These are phyloP conservation scores for Amphirosellinia nigrospora DNA, from an alignment of 495 filamentous ascomycete genomes.

Conservation along the genomic window DNA sequence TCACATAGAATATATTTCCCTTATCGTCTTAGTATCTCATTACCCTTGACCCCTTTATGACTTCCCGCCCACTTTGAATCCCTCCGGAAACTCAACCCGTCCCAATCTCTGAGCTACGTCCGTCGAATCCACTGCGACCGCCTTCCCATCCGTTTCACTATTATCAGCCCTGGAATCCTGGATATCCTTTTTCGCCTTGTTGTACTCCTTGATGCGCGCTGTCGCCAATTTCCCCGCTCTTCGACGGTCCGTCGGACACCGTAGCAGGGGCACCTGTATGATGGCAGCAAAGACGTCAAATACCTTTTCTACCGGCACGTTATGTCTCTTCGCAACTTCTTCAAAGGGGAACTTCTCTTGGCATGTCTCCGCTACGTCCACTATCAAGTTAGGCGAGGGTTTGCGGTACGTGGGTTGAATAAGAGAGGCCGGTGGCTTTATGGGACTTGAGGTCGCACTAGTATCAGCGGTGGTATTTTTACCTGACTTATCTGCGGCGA, in stretches of 20 bases:
- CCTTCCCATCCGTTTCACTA: slow-evolving; percentile 10
- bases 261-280: slow-evolving; percentile 52
- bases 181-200: slow-evolving; percentile 39
- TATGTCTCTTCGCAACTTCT: slow-evolving; percentile 51
- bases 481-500: slow-evolving; percentile 24
- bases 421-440: slow-evolving; percentile 34
- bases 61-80: slow-evolving; percentile 24
- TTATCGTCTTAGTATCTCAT: not conserved
- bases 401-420: slow-evolving; percentile 43
- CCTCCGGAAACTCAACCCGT: slow-evolving; percentile 34
- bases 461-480: not conserved
- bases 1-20: not conserved
- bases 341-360: slow-evolving; percentile 53
- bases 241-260: slow-evolving; percentile 50
- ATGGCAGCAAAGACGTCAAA: slow-evolving; percentile 52
- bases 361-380: slow-evolving; percentile 57
- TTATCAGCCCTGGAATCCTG: slow-evolving; percentile 21
- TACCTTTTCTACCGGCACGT: slow-evolving; percentile 48
- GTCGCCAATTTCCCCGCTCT: slow-evolving; percentile 40
- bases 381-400: slow-evolving; percentile 45
- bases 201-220: slow-evolving; percentile 42
- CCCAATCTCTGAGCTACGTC: slow-evolving; percentile 37
- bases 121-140: slow-evolving; percentile 19
- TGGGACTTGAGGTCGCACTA: slow-evolving; percentile 18
- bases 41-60: not conserved